A percentile compares a stretch with the other conserved stretches of the same genome.
These are phyloP conservation scores for Lasiodiplodia sp. DNA, from an alignment of 2,329 filamentous ascomycete species.

Conservation along the genomic window DNA sequence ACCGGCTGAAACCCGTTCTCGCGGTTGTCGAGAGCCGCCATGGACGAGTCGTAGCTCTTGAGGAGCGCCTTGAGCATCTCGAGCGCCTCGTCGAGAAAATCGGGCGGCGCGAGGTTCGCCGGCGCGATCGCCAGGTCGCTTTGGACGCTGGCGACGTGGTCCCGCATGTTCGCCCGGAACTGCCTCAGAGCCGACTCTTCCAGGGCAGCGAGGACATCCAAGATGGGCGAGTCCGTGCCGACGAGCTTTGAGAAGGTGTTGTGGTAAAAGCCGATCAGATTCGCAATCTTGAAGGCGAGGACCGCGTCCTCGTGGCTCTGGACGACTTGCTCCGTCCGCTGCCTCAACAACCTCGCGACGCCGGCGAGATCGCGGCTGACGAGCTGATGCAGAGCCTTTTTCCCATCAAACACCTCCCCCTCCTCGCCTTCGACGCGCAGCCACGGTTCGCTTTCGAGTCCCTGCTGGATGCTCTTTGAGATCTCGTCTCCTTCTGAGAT, in stretches of 20 bases:
- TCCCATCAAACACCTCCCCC: constrained; percentile 74
- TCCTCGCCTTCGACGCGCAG: constrained; percentile 58
- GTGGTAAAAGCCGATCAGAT: constrained; percentile 87
- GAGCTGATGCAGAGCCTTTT: constrained; percentile 81
- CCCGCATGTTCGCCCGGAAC: constrained; percentile 81
- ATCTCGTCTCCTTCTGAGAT: constrained; percentile 90
- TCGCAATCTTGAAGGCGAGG: constrained; percentile 86
- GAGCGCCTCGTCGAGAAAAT: constrained; percentile 81
- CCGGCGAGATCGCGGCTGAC: constrained; percentile 86
- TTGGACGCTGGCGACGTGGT: constrained; percentile 79
- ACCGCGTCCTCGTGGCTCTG: constrained; percentile 92
- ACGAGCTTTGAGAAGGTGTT: constrained; percentile 84
- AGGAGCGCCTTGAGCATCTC: constrained; percentile 80
- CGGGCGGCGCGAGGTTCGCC: constrained; percentile 76
- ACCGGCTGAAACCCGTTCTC: constrained; percentile 78
- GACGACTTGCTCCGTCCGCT: constrained; percentile 89
- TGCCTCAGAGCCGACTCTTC: constrained; percentile 81
- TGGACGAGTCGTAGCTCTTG: constrained; percentile 84
- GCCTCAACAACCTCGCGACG: constrained; percentile 82
- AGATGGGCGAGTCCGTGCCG: constrained; percentile 70
- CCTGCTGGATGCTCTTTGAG: constrained; percentile 79
- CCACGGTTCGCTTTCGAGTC: constrained; percentile 86
- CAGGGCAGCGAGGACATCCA: constrained; percentile 72
- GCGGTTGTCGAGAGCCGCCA: constrained; percentile 63
- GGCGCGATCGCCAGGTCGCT: constrained; percentile 74